A percentile compares a stretch with the other conserved stretches of the same genome.
These are phyloP conservation scores for Vaccinium darrowii DNA, from an alignment of 148 eudicot genomes.

Conservation along the genomic window DNA sequence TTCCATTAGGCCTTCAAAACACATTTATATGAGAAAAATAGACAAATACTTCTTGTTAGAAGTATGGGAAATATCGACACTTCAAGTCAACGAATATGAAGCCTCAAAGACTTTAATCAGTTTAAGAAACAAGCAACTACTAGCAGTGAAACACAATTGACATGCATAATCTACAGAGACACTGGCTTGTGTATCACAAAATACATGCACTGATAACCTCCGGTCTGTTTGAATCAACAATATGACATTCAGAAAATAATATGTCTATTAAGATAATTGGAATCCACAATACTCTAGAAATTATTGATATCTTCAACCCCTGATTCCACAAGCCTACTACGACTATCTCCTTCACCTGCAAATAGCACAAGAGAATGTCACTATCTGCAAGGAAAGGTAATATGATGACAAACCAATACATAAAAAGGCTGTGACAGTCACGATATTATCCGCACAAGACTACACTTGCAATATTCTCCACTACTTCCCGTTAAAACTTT, in stretches of 20 bases:
- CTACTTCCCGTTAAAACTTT: not conserved
- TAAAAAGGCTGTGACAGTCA: not conserved
- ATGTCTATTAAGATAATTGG: too few species aligned
- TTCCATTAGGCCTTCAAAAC: too few species aligned
- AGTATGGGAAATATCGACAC: too few species aligned
- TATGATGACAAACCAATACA: not conserved
- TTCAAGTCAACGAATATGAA: too few species aligned
- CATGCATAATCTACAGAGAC: too few species aligned
- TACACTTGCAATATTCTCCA: not conserved
- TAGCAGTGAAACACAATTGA: too few species aligned
- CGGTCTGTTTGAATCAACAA: not conserved
- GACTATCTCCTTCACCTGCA: not conserved
- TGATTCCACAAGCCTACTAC: not conserved
- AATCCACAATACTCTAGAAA: too few species aligned
- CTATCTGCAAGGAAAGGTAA: not conserved
- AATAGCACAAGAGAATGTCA: not conserved
- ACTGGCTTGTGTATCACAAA: too few species aligned
- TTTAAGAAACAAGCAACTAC: too few species aligned
- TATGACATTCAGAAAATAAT: not conserved
- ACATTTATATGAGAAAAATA: too few species aligned
- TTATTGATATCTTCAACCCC: not conserved
- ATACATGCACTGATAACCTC: not conserved
- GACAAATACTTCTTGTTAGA: too few species aligned
- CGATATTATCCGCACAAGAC: not conserved
- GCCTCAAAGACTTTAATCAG: too few species aligned